These are phyloP conservation scores for Alternaria rosae DNA, from an alignment of 2,329 filamentous ascomycete species.

Conservation along the genomic window DNA sequence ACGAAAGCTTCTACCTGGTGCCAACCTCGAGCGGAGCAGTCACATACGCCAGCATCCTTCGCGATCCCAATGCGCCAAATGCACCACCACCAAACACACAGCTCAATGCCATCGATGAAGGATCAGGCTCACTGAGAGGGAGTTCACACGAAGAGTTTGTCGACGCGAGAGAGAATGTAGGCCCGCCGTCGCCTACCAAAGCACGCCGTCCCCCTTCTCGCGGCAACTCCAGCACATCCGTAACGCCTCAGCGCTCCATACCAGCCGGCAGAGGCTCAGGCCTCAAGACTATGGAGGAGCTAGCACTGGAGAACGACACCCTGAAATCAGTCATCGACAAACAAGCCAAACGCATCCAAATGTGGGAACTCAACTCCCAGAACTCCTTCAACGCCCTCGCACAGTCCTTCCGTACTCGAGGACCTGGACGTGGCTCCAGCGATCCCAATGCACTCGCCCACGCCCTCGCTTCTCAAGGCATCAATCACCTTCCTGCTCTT, in stretches of 20 bases:
- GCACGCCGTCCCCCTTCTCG: slow-evolving; percentile 47
- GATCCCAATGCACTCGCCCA: slow-evolving; percentile 40
- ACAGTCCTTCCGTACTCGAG: slow-evolving; percentile 69
- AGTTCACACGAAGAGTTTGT: slow-evolving; percentile 77
- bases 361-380: slow-evolving; percentile 92
- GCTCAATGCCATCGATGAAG: slow-evolving; percentile 52
- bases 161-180: slow-evolving; percentile 76
- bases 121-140: slow-evolving; percentile 33
- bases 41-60: slow-evolving; percentile 88
- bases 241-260: slow-evolving; percentile 39
- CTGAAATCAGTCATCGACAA: slow-evolving; percentile 87
- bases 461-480: slow-evolving; percentile 31
- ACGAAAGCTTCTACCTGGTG: slow-evolving; percentile 82
- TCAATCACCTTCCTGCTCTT: slow-evolving; percentile 28
- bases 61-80: slow-evolving; percentile 38
- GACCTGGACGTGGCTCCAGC: slow-evolving; percentile 23
- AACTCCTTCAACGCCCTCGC: slow-evolving; percentile 84
- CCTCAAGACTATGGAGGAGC: slow-evolving; percentile 82
- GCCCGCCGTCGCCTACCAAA: slow-evolving; percentile 55
- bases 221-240: slow-evolving; percentile 21
- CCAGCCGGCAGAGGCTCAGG: slow-evolving; percentile 45
- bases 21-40: slow-evolving; percentile 90
- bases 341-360: slow-evolving; percentile 83
- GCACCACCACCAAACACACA: slow-evolving; percentile 59
- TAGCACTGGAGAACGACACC: slow-evolving; percentile 85